Evolutionary conservation across 164 flowering plant species (phyloP), one percentile per base, ranked within the genome.

Genomic region (Annona squamosa): DNA sequence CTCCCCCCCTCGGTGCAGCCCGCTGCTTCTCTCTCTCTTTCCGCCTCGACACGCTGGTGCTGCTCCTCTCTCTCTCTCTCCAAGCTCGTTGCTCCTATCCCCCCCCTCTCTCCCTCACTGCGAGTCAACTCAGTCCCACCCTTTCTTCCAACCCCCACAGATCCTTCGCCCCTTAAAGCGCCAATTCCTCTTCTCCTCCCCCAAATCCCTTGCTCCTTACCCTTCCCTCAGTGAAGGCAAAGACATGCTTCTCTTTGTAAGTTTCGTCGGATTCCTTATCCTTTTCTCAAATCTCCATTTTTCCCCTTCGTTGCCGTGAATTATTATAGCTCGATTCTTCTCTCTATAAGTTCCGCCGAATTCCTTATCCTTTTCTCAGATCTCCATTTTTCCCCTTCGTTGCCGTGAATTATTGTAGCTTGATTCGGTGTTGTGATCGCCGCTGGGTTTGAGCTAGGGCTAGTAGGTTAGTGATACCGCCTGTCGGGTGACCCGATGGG

Each of bases 61-160:
- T 48, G 0, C 52, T 48, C 52, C 52, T 4, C 52, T 48, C 52
- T 9, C 52, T 48, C 52, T 9, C 9, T 9, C 9, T 48, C 52
- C 52, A 48, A 48, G 37, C 67, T 45, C 65, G 12, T 16, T 46
- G 61, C 6, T 56, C 41, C 5, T 19, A 41, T 0, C 16, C 4
- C 5, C 18, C 74, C 26, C 62, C 41, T 2, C 6, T 26, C 1
- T 19, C 4, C 6, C 52, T 10, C 66, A 73, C 76, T 78, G 77
- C 65, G 77, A 73, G 68, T 74, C 68, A 59, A 64, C 59, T 56
- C 80, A 47, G 47, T 5, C 70, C 4, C 77, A 63, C 13, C 45
- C 65, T 7, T 78, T 70, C 3, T 69, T 77, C 3, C 46, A 70
- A 26, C 57, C 66, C 4, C 70, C 42, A 65, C 71, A 45, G 5